These are phyloP conservation scores for Rhodomyrtus psidioides DNA, from an alignment of 441 rosid genomes.

Conservation along the genomic window DNA sequence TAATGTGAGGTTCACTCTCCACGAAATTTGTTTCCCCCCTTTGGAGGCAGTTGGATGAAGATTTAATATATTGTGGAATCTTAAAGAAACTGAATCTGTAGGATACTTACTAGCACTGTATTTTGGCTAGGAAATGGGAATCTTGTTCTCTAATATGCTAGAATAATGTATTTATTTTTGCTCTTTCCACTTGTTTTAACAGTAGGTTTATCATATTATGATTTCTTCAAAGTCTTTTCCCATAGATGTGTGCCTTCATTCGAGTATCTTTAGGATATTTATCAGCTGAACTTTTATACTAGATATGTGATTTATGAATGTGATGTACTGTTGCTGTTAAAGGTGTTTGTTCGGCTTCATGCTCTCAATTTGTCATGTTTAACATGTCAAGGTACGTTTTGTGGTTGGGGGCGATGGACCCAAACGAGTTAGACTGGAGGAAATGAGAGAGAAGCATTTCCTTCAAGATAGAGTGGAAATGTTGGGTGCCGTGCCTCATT, in stretches of 20 bases:
- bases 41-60: background rate
- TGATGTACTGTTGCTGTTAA: background rate
- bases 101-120: background rate
- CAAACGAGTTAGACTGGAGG: conserved; percentile 85
- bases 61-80: background rate
- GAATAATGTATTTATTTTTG: background rate
- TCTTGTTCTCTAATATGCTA: background rate
- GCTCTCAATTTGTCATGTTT: background rate
- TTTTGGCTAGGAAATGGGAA: background rate
- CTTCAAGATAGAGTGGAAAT: conserved; percentile 97
- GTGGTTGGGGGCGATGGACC: conserved; percentile 98
- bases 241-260: background rate
- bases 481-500: conserved; percentile 96
- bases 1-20: background rate
- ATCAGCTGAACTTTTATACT: background rate
- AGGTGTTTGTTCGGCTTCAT: background rate
- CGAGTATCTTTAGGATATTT: background rate
- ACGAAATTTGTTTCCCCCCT: background rate
- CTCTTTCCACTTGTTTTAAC: background rate
- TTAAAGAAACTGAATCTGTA: background rate
- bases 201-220: background rate
- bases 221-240: background rate
- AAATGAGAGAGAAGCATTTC: conserved; percentile 97
- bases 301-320: background rate
- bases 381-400: conserved; percentile 66